Evolutionary conservation across 768 basidiomycete genomes (phyloP), one percentile per base, ranked within the genome.

Genomic region (Kwoniella bestiolae): DNA sequence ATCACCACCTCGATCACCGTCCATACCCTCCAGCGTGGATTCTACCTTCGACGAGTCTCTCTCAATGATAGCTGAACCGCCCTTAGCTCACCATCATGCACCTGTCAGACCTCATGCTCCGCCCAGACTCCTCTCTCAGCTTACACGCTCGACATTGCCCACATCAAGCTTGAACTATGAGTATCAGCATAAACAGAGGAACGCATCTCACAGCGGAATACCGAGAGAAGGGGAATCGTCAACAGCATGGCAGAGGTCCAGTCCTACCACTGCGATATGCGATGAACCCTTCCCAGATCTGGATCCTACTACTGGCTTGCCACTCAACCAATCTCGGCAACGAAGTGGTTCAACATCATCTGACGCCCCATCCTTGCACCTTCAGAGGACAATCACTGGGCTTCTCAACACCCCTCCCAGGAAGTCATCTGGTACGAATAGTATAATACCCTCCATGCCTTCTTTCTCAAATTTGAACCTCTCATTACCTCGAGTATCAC

Each of bases 351-450:
- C 66, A 2, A 41, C 56, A 12, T 61, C 67, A 8, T 65, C 71
- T 6, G 64, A 66, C 7, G 65, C 65, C 0, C 73, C 73, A 3
- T 70, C 72, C 18, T 56, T 75, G 23, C 72, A 78, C 44, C 66
- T 78, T 6, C 76, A 78, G 47, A 45, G 76, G 26, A 78, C 76
- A 5, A 78, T 78, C 25, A 78, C 74, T 14, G 70, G 60, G 18
- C 51, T 74, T 4, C 41, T 72, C 11, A 32, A 49, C 2, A 51
- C 53, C 3, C 65, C 71, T 5, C 29, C 45, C 6, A n/a, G 28
- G 11, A 55, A 53, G 38, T 14, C 47, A 16, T 18, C 55, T 9
- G 53, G 65, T 14, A 52, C 49, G 14, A 46, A 46, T 23, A 25
- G 32, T 26, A 11, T 26, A 26, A n/a, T 60, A 23, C 56, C 66